Conservation (phyloP, 169 alveolate species). For the Nephromyces sp. region DNA sequence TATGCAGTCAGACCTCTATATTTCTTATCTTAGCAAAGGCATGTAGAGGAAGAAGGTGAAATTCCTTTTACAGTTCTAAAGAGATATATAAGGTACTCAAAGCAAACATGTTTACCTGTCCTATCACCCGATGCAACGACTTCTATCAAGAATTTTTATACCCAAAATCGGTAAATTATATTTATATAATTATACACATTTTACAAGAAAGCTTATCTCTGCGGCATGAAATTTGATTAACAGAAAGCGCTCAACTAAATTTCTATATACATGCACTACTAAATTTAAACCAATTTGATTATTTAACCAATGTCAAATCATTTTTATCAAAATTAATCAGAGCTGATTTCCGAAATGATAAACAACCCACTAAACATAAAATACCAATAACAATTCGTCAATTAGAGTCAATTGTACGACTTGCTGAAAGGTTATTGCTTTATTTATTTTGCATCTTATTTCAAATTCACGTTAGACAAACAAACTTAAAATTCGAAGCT, state of each 20-base stretch:
- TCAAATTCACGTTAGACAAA: too few species aligned
- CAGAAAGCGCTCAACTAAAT: too few species aligned
- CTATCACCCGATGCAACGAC: constrained; percentile 89
- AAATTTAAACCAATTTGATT: too few species aligned
- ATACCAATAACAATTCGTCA: constrained; percentile 98
- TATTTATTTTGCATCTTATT: too few species aligned
- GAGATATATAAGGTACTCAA: constrained; percentile 76
- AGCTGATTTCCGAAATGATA: constrained; percentile 62
- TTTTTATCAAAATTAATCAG: too few species aligned
- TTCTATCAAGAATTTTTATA: constrained; percentile 85
- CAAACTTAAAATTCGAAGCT: too few species aligned
- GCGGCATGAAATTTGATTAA: too few species aligned
- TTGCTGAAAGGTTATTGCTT: constrained; percentile 39
- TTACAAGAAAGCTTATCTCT: too few species aligned
- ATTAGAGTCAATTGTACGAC: constrained; percentile 93
- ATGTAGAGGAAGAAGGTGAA: constrained; percentile 33
- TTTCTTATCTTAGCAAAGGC: constrained; percentile 11
- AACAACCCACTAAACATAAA: constrained; percentile 13
- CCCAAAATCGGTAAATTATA: constrained; percentile 74
- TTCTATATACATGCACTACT: too few species aligned
- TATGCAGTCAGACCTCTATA: too few species aligned
- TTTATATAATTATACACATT: too few species aligned
- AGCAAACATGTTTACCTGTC: constrained; percentile 80
- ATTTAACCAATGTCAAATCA: too few species aligned
- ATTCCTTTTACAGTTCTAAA: constrained; percentile 61